Evolutionary conservation across 129 eudicot genomes (phyloP).

Genomic region (Centella asiatica): DNA sequence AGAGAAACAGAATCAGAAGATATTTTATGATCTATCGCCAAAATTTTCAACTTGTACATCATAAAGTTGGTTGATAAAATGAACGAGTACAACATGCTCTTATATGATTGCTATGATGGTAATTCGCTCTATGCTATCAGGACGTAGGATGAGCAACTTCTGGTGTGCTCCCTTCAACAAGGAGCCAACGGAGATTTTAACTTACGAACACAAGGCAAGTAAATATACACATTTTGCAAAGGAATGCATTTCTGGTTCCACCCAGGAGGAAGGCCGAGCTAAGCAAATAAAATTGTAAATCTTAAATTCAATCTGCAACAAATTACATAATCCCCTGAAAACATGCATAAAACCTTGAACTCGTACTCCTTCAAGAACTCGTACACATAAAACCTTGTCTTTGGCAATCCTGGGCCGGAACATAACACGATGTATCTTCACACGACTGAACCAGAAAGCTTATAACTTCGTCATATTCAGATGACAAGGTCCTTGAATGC

Average conservation of each 20-base stretch:
- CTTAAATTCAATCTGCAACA: neutral
- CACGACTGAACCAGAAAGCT: neutral
- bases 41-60: conserved; percentile 45
- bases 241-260: conserved; percentile 21
- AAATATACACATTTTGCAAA: conserved; percentile 49
- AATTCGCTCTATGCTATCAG: conserved; percentile 14
- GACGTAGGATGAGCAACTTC: neutral
- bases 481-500: conserved; percentile 61
- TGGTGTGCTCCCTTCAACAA: neutral
- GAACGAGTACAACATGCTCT: conserved; percentile 47
- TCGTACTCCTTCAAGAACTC: neutral
- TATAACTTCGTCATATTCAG: conserved; percentile 8
- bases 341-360: neutral
- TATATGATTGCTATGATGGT: conserved; percentile 13
- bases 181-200: conserved; percentile 12
- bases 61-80: neutral
- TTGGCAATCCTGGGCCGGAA: neutral
- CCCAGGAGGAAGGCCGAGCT: conserved; percentile 7
- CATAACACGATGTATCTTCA: neutral
- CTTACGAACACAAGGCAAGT: conserved; percentile 13
- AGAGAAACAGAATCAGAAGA: neutral
- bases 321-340: neutral
- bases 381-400: neutral
- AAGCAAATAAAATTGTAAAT: conserved; percentile 3
- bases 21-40: conserved; percentile 16